Evolutionary conservation across 2,329 filamentous ascomycete genomes (phyloP), one percentile per base, ranked within the genome.

Genomic region (Zalaria sp.): DNA sequence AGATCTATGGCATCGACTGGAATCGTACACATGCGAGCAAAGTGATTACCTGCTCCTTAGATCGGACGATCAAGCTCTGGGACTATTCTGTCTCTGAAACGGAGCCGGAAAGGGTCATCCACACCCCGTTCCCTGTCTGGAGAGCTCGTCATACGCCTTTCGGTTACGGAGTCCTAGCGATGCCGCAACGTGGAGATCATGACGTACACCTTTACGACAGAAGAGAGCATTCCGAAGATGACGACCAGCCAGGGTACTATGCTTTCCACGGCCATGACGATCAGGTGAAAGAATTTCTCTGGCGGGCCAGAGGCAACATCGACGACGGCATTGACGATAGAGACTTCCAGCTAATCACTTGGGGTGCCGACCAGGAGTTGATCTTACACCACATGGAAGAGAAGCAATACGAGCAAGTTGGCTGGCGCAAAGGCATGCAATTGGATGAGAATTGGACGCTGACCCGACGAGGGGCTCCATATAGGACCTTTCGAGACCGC

Each of bases 1-100:
- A 94, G 61, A 94, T 95, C 45, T 95, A 95, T 57, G 89, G 89
- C 27, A 70, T 95, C 29, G 89, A 95, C 61, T 95, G 89, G 89
- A 93, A 93, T 56, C 76, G 89, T 40, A 81, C 81, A 8, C 71
- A 79, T 38, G 64, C 77, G 2, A 80, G 76, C 6, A 79, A 77
- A 31, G 68, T 95, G 39, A 77, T 86, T 4, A 95, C 88, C 3
- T 95, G 88, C 60, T 93, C 88, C 1, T 67, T 95, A 38, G 88
- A 95, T 57, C 86, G 81, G 57, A 93, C 81, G 34, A 89, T 95
- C 62, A 93, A 93, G 57, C 83, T 94, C 49, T 95, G 88, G 88
- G 83, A 94, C 57, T 86, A 87, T 51, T 70, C 67, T 2, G 67
- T 64, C 42, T 67, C 73, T 11, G 69, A 77, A 4, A 72, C 83